Evolutionary conservation across 768 basidiomycete species (phyloP).

Genomic region (Amanita muscaria): DNA sequence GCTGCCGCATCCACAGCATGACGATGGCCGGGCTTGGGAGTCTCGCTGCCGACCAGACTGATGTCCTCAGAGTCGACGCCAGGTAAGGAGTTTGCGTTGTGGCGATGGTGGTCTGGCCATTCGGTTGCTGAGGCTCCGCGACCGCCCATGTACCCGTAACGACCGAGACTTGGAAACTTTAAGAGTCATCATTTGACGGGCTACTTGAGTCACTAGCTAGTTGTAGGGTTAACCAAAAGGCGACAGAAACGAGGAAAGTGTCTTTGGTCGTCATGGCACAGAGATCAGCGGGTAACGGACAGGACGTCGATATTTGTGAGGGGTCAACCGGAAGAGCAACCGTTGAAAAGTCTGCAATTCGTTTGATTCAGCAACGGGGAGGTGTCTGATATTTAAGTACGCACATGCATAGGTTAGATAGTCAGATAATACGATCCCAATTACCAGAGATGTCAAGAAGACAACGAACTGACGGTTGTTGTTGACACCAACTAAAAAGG

Average conservation of each 20-base stretch:
- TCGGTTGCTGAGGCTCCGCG: conserved; percentile 61
- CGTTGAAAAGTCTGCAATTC: conserved; percentile 45
- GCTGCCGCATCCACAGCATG: conserved; percentile 42
- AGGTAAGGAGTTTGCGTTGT: conserved; percentile 22
- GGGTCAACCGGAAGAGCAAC: conserved; percentile 28
- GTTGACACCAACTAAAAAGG: conserved; percentile 64
- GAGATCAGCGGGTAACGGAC: conserved; percentile 57
- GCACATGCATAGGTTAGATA: conserved; percentile 77
- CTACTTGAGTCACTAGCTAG: conserved; percentile 96
- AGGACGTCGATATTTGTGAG: conserved; percentile 44
- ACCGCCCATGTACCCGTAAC: conserved; percentile 96
- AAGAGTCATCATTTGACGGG: conserved; percentile 90
- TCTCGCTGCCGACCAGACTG: conserved; percentile 26
- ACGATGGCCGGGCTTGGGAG: conserved; percentile 37
- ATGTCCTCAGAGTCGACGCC: conserved; percentile 43
- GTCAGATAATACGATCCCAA: conserved; percentile 75
- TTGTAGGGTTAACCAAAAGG: conserved; percentile 84
- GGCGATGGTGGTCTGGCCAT: conserved; percentile 73
- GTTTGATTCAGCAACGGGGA: conserved; percentile 1
- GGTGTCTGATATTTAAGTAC: too few relatives aligned
- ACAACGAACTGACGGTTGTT: conserved; percentile 95
- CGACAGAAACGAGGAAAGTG: conserved; percentile 76
- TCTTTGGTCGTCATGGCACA: conserved; percentile 72
- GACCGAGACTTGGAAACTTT: conserved; percentile 93
- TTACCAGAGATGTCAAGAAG: conserved; percentile 82